A percentile compares a stretch with the other conserved stretches of the same genome.
phyloP scores from a whole-genome alignment of 257 asterid species.

The Nicotiana knightiana region DNA sequence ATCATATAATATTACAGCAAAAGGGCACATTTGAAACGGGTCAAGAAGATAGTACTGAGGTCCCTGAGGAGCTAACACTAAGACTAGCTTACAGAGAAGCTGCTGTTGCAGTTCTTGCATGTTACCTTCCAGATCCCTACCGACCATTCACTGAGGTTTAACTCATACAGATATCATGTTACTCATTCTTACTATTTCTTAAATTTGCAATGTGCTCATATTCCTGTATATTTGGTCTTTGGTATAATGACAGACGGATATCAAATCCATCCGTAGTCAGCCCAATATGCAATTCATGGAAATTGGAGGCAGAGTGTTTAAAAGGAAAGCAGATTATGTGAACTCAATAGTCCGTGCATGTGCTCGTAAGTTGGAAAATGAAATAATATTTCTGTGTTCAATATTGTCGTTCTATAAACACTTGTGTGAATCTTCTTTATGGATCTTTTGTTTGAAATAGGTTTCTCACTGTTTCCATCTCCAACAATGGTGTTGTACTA shows the following conservation, averaged over 20 bases:
- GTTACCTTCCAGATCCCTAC: slow-evolving; percentile 78
- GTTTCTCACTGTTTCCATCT: background rate
- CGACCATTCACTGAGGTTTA: slow-evolving; percentile 68
- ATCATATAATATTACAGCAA: slow-evolving; percentile 63
- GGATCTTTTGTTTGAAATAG: background rate
- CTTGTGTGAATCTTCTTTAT: background rate
- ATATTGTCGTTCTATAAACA: background rate
- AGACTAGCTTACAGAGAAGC: slow-evolving; percentile 98
- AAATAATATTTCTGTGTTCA: slow-evolving; percentile 5
- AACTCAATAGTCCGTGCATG: slow-evolving; percentile 76
- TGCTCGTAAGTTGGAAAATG: slow-evolving; percentile 78
- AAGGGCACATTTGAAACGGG: slow-evolving; percentile 98
- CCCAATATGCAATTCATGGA: slow-evolving; percentile 73
- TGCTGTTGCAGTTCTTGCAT: slow-evolving; percentile 92
- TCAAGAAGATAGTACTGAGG: slow-evolving; percentile 87
- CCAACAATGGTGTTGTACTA: background rate
- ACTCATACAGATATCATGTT: slow-evolving; percentile 4
- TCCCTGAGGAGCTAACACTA: slow-evolving; percentile 89
- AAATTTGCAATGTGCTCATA: background rate
- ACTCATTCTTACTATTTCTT: slow-evolving; percentile 8
- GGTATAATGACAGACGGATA: slow-evolving; percentile 63
- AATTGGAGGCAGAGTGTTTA: slow-evolving; percentile 72
- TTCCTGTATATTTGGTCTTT: slow-evolving; percentile 8
- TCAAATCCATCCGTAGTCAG: slow-evolving; percentile 71
- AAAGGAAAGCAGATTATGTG: slow-evolving; percentile 78